Conservation (phyloP, 345 rosid species). For the Balakata baccata region DNA sequence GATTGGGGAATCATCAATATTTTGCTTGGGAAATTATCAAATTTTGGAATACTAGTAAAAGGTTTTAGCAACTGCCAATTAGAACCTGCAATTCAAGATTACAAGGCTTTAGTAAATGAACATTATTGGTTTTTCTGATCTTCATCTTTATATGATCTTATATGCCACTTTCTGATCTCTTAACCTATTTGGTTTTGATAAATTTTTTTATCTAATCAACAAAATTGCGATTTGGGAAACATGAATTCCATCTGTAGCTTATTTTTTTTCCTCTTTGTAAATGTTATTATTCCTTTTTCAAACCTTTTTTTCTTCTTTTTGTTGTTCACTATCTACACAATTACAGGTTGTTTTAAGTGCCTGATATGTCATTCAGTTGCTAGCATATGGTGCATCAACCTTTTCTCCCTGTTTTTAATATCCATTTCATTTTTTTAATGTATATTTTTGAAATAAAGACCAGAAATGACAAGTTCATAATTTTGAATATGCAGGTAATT, state of each 20-base stretch:
- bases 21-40: too few relatives aligned
- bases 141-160: background rate
- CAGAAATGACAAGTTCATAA: conserved; percentile 10
- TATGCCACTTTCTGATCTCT: background rate
- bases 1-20: too few relatives aligned
- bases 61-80: background rate
- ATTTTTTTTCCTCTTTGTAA: background rate
- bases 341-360: background rate
- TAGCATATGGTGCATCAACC: background rate
- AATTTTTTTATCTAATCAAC: background rate
- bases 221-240: background rate
- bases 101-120: background rate
- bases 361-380: background rate
- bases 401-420: background rate
- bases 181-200: background rate
- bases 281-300: background rate
- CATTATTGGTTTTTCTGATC: background rate
- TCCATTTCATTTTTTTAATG: conserved; percentile 8
- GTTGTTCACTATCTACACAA: background rate
- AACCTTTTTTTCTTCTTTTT: background rate
- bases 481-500: conserved; percentile 48
- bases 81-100: conserved; percentile 7
- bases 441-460: background rate
- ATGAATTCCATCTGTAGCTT: background rate
- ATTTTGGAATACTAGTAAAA: background rate